A percentile compares a stretch with the other conserved stretches of the same genome.
Conservation (phyloP, 345 rosid species). For the Lagerstroemia speciosa region DNA sequence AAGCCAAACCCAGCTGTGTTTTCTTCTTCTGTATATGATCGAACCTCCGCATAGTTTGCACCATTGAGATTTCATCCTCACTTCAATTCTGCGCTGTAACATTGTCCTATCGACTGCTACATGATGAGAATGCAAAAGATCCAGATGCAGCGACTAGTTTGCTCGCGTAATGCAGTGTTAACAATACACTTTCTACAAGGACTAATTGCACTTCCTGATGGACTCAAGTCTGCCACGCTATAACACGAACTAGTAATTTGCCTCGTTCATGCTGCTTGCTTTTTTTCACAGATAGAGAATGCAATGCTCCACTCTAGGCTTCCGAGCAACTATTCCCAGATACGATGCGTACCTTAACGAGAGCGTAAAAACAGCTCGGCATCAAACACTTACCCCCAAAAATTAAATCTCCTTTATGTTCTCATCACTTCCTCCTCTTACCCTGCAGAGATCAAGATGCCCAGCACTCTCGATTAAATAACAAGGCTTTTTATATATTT, state of each 20-base stretch:
- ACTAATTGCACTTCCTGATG: no score
- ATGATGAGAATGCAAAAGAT: neutral
- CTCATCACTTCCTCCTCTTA: conserved; percentile 19
- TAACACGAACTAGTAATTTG: no score
- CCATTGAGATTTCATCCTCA: neutral
- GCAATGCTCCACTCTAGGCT: no score
- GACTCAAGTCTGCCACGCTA: no score
- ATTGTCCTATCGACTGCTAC: neutral
- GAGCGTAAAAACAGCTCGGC: neutral
- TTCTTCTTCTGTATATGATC: conserved; percentile 5
- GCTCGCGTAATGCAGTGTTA: neutral
- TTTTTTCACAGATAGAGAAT: no score
- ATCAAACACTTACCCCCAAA: neutral
- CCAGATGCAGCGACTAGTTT: neutral
- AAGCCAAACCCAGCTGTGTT: neutral
- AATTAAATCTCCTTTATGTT: neutral
- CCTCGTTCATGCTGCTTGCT: no score
- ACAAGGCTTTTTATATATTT: neutral
- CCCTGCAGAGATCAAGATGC: conserved; percentile 10
- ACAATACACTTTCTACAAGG: neutral
- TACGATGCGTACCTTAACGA: neutral
- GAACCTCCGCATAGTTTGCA: neutral
- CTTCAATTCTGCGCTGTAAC: neutral
- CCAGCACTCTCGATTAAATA: neutral
- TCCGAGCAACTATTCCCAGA: no score